Base-by-base conservation (phyloP, 2,329 filamentous ascomycete genomes). In the Colletotrichum sp. region DNA sequence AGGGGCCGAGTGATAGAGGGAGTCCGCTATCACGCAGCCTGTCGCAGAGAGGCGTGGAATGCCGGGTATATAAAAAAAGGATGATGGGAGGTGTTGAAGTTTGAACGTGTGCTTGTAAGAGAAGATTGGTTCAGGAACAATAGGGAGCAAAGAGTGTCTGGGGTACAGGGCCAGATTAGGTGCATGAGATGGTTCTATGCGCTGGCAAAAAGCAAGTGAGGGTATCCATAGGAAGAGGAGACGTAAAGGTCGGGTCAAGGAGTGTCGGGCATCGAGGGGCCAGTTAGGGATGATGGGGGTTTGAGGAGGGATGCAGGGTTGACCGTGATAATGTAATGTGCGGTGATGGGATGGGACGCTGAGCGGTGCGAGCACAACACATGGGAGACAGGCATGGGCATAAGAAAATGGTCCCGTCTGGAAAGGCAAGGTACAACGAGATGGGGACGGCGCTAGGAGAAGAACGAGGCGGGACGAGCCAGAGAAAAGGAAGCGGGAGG, bases 171-270 rank as follows among this genome's bases (percentile, higher is more conserved):
- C 62, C 75, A 77, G 76, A 77, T 68, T 65, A 68, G 30, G 55
- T 69, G 77, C 75, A 78, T 75, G 69, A 77, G 77, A 71, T 68
- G 65, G 69, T 63, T 75, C 76, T 78, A 78, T 78, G 77, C 77
- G 75, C 72, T 78, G 77, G 77, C 77, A 77, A 69, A 67, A 72
- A 68, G 64, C 75, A 77, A 76, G 68, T 72, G 77, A 78, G 72
- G 75, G 77, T 78, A 78, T 77, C 77, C 77, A 78, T 77, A 78
- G 75, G 68, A 72, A 68, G 72, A 65, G 75, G 44, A 68, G 73
- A 68, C 62, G 68, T 39, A 55, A 68, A 72, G 73, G 64, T 76
- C 65, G 60, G 68, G 66, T 59, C 69, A 62, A 77, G 69, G 76
- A 72, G 74, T 76, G 70, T 69, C 69, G 57, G 69, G 66, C 62